Evolutionary conservation across 768 basidiomycete genomes (phyloP), one percentile per base, ranked within the genome.

Genomic region (Suillus placidus): DNA sequence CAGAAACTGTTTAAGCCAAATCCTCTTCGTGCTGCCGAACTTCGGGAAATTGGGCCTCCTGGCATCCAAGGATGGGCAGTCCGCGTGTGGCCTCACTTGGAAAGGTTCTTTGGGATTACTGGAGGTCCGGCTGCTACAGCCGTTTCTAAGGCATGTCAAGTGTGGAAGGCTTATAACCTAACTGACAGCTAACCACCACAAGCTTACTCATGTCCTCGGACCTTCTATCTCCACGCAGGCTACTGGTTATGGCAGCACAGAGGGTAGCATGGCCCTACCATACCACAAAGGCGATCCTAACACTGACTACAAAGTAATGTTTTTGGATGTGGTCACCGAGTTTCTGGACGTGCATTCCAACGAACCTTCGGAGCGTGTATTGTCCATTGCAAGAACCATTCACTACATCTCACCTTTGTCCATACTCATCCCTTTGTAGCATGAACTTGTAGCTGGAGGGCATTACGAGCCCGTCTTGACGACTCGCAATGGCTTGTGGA

Each of bases 401-500:
- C 18, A 47, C 16, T 26, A 13, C 1, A 1, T 26, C 43, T 3
- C 12, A 18, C 18, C 26, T 23, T 14, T 51, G 37, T 30, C 9
- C 20, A 35, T 23, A 30, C 26, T 51, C 12, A 32, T 26, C 14
- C 34, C 12, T 13, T 5, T 6, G 9, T 40, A 68, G 61, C 47
- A 42, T 30, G 62, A 66, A 43, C 45, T 68, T 30, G 56, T n/a
- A 13, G 14, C 32, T 6, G 67, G 67, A 4, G 35, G 56, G 16
- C 16, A 42, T 37, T 68, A 68, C 55, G 61, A 68, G 26, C 42
- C 62, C 18, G 13, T 66, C 16, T 30, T 66, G 37, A 68, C 67
- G 9, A 66, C 67, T 3, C 64, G 55, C 38, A 63, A 65, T 56
- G 67, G 67, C 32, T 45, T 65, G 20, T 67, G 67, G 67, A 57